phyloP scores from a whole-genome alignment of 2,329 filamentous ascomycete species.

The Neofusicoccum umdonicola region DNA sequence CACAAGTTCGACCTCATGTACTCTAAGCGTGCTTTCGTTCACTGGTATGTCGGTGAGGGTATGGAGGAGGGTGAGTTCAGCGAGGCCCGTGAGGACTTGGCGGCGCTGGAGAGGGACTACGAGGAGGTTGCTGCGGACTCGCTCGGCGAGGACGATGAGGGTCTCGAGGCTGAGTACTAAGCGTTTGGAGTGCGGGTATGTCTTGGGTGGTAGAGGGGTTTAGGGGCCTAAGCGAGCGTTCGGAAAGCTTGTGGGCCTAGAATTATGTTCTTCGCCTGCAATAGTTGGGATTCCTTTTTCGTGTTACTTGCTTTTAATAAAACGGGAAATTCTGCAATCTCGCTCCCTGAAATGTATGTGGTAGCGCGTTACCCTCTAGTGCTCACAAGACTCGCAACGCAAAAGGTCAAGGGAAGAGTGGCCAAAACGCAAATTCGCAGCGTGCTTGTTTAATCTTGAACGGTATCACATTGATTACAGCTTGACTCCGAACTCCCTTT shows the following conservation, averaged over 20 bases:
- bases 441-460: background rate
- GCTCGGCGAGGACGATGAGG: constrained; percentile 56
- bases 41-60: constrained; percentile 83
- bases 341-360: background rate
- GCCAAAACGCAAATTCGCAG: background rate
- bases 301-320: constrained; percentile 15
- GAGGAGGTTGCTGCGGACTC: constrained; percentile 75
- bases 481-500: background rate
- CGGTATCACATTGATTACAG: background rate
- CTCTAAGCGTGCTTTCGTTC: constrained; percentile 73
- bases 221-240: constrained; percentile 8
- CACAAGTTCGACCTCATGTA: constrained; percentile 79
- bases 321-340: constrained; percentile 15
- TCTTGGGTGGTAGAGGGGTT: background rate
- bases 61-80: constrained; percentile 93
- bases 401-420: background rate
- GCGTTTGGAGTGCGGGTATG: background rate
- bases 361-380: background rate
- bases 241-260: constrained; percentile 11
- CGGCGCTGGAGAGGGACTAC: constrained; percentile 82
- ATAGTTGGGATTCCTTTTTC: constrained; percentile 12
- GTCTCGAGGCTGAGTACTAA: constrained; percentile 49
- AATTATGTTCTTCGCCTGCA: constrained; percentile 16
- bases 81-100: constrained; percentile 81
- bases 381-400: background rate